Evolutionary conservation across 2,329 filamentous ascomycete species (phyloP).

Genomic region (Stemphylium vesicarium): DNA sequence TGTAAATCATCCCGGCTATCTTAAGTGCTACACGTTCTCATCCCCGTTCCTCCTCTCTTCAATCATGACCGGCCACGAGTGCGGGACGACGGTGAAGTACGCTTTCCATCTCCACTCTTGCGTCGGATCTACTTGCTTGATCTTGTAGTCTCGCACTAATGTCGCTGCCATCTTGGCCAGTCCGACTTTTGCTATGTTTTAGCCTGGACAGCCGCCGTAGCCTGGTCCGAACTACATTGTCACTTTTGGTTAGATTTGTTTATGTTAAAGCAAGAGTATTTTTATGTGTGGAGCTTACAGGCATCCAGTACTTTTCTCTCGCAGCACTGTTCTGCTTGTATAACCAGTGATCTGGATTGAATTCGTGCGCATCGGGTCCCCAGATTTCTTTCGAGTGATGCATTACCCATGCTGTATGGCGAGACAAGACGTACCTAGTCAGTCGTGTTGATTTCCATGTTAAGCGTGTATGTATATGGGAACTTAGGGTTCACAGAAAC

Average conservation of each 20-base stretch:
- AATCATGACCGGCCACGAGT: conserved; percentile 29
- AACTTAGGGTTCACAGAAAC: not conserved
- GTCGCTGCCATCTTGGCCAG: conserved; percentile 45
- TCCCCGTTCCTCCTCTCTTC: not conserved
- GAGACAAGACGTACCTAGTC: not conserved
- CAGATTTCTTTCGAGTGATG: not conserved
- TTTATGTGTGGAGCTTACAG: not conserved
- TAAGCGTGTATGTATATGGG: not conserved
- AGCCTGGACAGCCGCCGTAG: conserved; percentile 47
- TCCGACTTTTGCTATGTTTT: conserved; percentile 47
- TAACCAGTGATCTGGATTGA: not conserved
- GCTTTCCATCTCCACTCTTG: conserved; percentile 42
- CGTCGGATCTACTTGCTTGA: conserved; percentile 34
- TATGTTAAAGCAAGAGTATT: not conserved
- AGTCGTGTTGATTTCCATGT: not conserved
- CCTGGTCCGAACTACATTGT: conserved; percentile 44
- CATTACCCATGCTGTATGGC: not conserved
- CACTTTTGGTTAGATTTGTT: no score
- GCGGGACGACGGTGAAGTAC: conserved; percentile 42
- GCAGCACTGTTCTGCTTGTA: not conserved
- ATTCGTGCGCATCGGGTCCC: not conserved
- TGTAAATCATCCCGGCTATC: no score
- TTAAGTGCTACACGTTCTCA: not conserved
- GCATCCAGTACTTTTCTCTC: not conserved
- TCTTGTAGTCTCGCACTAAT: conserved; percentile 43